phyloP scores from a whole-genome alignment of 2,329 filamentous ascomycete genomes.

The Paraphoma sp. region DNA sequence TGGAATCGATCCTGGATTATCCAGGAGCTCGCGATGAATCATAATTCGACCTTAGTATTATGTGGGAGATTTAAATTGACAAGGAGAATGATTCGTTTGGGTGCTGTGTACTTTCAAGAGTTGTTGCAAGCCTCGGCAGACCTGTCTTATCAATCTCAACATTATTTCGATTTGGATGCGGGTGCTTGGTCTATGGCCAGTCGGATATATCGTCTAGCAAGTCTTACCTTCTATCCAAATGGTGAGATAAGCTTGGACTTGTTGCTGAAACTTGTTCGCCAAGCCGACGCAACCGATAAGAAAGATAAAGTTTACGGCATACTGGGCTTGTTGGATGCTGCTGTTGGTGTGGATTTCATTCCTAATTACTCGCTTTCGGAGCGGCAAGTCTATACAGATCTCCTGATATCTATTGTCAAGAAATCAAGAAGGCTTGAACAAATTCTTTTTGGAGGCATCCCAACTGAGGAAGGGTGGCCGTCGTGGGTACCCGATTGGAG shows the following conservation, averaged over 20 bases:
- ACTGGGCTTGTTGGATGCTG: conserved; percentile 3
- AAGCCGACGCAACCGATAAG: conserved; percentile 2
- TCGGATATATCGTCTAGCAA: conserved; percentile 4
- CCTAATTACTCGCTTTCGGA: conserved; percentile 1
- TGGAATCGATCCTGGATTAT: conserved; percentile 6
- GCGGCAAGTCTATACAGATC: conserved; percentile 4
- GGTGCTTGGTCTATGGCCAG: conserved; percentile 2
- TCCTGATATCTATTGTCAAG: conserved; percentile 2
- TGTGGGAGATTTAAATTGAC: conserved; percentile 2
- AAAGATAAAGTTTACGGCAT: conserved; percentile 3
- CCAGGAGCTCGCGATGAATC: conserved; percentile 5
- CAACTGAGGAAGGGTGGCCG: conserved; percentile 1
- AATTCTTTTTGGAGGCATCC: conserved; percentile 3
- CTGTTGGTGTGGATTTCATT: conserved; percentile 1
- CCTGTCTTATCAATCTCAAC: conserved; percentile 1
- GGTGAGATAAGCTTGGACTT: conserved; percentile 1
- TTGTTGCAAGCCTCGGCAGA: conserved; percentile 2
- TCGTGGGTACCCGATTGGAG: conserved; percentile 5
- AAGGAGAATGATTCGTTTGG: conserved; percentile 4
- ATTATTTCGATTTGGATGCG: neutral
- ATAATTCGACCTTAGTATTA: conserved; percentile 1
- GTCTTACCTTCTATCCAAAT: conserved; percentile 1
- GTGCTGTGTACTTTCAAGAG: conserved; percentile 4
- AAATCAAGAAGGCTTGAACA: conserved; percentile 1
- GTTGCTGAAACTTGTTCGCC: conserved; percentile 1